These are phyloP conservation scores for Durusdinium trenchii DNA, from an alignment of 73 alveolate genomes.

Conservation along the genomic window DNA sequence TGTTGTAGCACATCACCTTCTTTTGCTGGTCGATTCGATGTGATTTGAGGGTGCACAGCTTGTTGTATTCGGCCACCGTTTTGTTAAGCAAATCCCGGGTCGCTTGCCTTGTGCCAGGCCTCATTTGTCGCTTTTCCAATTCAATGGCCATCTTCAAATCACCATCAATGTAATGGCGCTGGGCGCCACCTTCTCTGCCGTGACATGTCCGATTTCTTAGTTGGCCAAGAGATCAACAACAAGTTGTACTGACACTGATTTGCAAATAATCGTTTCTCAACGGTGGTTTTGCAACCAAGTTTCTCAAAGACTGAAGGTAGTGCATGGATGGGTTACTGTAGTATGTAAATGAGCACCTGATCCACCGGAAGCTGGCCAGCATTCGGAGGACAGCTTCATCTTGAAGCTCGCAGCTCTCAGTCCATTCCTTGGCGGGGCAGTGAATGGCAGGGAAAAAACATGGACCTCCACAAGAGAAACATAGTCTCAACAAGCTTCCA, in stretches of 20 bases:
- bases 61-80: neutral
- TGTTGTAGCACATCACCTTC: neutral
- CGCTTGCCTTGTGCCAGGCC: neutral
- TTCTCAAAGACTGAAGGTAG: neutral
- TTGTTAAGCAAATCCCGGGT: neutral
- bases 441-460: too few relatives aligned
- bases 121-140: neutral
- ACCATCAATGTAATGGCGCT: neutral
- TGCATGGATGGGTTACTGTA: neutral
- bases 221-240: too few relatives aligned
- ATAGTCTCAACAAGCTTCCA: neutral
- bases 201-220: conserved; percentile 6
- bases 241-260: too few relatives aligned
- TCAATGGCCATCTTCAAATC: neutral
- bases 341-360: neutral
- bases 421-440: too few relatives aligned
- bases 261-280: too few relatives aligned
- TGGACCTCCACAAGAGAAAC: too few relatives aligned
- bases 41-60: neutral
- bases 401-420: too few relatives aligned
- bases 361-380: conserved; percentile 35
- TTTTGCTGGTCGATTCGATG: neutral
- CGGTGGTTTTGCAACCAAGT: neutral
- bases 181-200: conserved; percentile 8
- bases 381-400: neutral